These are phyloP conservation scores for Avena eriantha DNA, from an alignment of 176 grass and related monocot species.

Conservation along the genomic window DNA sequence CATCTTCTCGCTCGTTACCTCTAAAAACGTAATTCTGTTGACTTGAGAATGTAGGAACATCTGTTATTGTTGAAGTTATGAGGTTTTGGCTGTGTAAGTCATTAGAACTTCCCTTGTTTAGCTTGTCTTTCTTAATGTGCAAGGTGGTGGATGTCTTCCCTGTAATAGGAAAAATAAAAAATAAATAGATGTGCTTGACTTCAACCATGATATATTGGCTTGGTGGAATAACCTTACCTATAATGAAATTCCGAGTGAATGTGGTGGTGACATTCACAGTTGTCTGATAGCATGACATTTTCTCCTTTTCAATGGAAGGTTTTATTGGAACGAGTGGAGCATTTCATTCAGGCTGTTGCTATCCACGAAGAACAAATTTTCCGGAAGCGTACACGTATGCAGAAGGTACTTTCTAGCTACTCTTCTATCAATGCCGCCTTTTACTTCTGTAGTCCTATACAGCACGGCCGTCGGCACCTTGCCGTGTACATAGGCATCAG, in stretches of 20 bases:
- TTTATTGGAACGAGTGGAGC: constrained; percentile 86
- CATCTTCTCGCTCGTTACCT: not conserved
- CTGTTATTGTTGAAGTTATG: not conserved
- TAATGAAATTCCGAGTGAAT: not conserved
- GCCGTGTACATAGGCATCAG: too few relatives aligned
- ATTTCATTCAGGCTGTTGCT: constrained; percentile 91
- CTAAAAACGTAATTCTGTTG: not conserved
- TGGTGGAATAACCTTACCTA: not conserved
- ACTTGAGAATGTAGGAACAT: constrained; percentile 6
- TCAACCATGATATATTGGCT: constrained; percentile 29
- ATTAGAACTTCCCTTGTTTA: constrained; percentile 15
- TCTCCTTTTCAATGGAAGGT: constrained; percentile 62
- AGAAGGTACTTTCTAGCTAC: constrained; percentile 68
- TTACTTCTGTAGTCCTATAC: constrained; percentile 24
- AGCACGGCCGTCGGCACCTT: too few relatives aligned
- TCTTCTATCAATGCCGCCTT: constrained; percentile 16
- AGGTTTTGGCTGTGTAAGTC: constrained; percentile 11
- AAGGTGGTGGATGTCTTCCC: not conserved
- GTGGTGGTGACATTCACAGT: not conserved
- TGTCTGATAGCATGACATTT: constrained; percentile 37
- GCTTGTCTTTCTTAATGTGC: not conserved
- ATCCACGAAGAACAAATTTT: constrained; percentile 97
- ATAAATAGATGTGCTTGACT: not conserved
- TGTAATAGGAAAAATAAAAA: constrained; percentile 12
- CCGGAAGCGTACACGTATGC: constrained; percentile 89